A percentile compares a stretch with the other conserved stretches of the same genome.
These are phyloP conservation scores for Botrytis medusae DNA, from an alignment of 2,329 filamentous ascomycete species.

Conservation along the genomic window DNA sequence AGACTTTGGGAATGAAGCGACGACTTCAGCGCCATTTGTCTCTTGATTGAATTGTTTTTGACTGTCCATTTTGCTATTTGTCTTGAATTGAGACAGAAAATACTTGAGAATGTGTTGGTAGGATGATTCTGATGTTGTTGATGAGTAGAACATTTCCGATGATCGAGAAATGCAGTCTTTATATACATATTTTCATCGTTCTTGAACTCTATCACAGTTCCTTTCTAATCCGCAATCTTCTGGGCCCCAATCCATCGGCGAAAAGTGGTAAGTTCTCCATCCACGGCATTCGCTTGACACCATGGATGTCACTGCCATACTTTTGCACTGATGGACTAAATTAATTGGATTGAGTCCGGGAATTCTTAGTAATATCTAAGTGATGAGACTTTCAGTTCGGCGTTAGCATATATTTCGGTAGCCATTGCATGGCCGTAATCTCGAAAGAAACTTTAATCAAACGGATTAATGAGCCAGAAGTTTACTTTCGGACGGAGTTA, in stretches of 20 bases:
- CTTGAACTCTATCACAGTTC: neutral
- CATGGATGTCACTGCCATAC: neutral
- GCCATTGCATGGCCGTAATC: no score
- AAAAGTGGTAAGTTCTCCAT: neutral
- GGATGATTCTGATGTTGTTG: neutral
- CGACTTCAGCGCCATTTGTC: slow-evolving; percentile 26
- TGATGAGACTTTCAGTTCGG: neutral
- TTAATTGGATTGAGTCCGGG: neutral
- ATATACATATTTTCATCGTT: neutral
- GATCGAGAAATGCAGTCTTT: neutral
- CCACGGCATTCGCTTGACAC: neutral
- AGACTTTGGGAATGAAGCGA: slow-evolving; percentile 23
- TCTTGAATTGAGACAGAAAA: neutral
- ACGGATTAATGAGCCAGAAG: neutral
- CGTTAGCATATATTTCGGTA: neutral
- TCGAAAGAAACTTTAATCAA: neutral
- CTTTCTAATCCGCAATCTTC: neutral
- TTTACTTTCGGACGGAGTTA: neutral
- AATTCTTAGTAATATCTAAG: neutral
- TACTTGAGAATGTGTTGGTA: neutral
- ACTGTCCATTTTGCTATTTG: neutral
- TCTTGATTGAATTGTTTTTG: neutral
- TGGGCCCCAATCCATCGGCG: neutral
- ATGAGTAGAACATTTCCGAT: neutral
- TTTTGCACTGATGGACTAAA: neutral